Conservation (phyloP, 768 basidiomycete genomes). For the Cyclocybe cylindracea region DNA sequence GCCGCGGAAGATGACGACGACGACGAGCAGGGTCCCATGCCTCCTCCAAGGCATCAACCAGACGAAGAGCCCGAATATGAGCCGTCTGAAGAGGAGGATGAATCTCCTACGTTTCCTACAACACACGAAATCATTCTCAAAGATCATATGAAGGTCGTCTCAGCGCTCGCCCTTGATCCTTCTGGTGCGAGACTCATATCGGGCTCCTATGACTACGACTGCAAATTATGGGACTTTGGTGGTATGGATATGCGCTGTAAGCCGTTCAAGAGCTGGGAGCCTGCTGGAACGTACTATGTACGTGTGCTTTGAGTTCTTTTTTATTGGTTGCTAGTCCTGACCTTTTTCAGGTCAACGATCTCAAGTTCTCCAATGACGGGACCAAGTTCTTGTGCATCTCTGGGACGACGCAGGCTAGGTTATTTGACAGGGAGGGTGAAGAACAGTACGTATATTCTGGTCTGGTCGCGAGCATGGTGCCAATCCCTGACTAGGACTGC, state of each 20-base stretch:
- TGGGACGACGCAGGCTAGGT: slow-evolving; percentile 83
- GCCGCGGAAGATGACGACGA: slow-evolving; percentile 20
- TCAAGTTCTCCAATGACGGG: slow-evolving; percentile 88
- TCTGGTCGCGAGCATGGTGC: slow-evolving; percentile 30
- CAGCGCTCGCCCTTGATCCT: slow-evolving; percentile 89
- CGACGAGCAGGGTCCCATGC: slow-evolving; percentile 25
- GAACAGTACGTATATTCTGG: slow-evolving; percentile 66
- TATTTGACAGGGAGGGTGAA: slow-evolving; percentile 92
- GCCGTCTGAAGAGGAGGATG: slow-evolving; percentile 52
- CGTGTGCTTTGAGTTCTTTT: slow-evolving; percentile 23
- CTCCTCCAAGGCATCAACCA: slow-evolving; percentile 20
- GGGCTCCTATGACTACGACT: slow-evolving; percentile 96
- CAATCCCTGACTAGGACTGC: slow-evolving; percentile 65
- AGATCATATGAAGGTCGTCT: slow-evolving; percentile 95
- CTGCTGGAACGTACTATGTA: slow-evolving; percentile 91
- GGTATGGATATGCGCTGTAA: slow-evolving; percentile 91
- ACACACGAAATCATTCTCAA: slow-evolving; percentile 92
- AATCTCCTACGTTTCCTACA: slow-evolving; percentile 71
- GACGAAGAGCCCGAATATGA: slow-evolving; percentile 58
- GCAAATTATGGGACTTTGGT: slow-evolving; percentile 99
- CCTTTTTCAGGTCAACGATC: slow-evolving; percentile 73
- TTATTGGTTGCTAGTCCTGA: slow-evolving; percentile 2
- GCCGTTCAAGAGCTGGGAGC: slow-evolving; percentile 97
- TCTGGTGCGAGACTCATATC: slow-evolving; percentile 90
- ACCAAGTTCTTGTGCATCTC: slow-evolving; percentile 85